These are phyloP conservation scores for Fusarium nematophilum DNA, from an alignment of 2,329 filamentous ascomycete species.

Conservation along the genomic window DNA sequence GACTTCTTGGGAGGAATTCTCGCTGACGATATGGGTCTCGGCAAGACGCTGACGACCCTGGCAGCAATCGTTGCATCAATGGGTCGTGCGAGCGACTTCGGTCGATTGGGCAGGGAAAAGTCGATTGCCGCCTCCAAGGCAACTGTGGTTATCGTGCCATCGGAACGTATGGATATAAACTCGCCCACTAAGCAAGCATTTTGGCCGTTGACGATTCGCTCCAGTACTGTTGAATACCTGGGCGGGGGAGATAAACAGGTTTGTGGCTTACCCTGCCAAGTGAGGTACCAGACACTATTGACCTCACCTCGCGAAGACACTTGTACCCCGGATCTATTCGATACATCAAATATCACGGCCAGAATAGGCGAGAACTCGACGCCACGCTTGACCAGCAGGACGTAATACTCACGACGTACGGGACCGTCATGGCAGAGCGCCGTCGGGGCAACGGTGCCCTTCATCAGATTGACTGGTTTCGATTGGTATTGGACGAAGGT, in stretches of 20 bases:
- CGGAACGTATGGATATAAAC: too few species aligned
- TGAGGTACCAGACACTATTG: too few species aligned
- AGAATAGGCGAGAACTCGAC: background rate
- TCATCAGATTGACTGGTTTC: background rate
- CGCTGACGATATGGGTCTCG: slow-evolving; percentile 8
- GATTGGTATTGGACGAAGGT: slow-evolving; percentile 7
- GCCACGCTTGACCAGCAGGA: background rate
- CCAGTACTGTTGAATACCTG: background rate
- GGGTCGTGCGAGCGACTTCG: background rate
- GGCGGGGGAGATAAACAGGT: background rate
- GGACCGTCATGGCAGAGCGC: slow-evolving; percentile 1
- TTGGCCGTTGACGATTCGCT: background rate
- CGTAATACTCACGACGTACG: slow-evolving; percentile 6
- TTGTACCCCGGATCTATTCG: background rate
- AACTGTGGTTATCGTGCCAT: background rate
- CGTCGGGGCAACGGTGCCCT: background rate
- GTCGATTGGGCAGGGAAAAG: too few species aligned
- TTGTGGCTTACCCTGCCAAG: too few species aligned
- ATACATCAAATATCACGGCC: slow-evolving; percentile 7
- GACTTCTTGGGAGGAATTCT: slow-evolving; percentile 4
- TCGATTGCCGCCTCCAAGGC: background rate
- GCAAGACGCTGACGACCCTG: slow-evolving; percentile 6
- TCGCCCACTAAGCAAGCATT: too few species aligned
- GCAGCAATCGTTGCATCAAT: background rate
- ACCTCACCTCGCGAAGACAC: background rate